Evolutionary conservation across 352 stramenopile genomes (phyloP), one percentile per base, ranked within the genome.

Genomic region (Pythium biforme): DNA sequence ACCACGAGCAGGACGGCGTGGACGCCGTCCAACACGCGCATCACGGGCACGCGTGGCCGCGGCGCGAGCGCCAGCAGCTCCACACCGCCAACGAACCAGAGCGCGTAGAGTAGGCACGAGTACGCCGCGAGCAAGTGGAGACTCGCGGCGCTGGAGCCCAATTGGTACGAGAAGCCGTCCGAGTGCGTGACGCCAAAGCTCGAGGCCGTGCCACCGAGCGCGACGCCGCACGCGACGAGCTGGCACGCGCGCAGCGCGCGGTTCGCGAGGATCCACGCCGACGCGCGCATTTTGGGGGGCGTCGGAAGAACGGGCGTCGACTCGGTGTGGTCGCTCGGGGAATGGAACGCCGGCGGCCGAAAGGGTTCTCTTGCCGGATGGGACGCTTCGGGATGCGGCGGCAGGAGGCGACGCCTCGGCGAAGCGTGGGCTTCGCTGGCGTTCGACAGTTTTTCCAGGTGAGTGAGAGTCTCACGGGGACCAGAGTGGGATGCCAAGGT

Each of bases 161-260:
- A 31, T 5, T 47, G 55, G 31, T 63, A 63, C 1, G 55, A 63
- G 31, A 52, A 41, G 9, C 25, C 19, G 43, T 63, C 25, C 31
- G 55, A 40, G 55, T 63, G 20, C 17, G 40, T 63, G 27, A 43
- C 34, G 26, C 29, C 45, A 25, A 63, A 63, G 26, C 39, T 43
- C 31, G 45, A 17, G 39, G 33, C 45, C 11, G 27, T 34, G 15
- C 33, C 27, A 4, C 41, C 27, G 8, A 66, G 23, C 10, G 59
- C 37, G 17, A 54, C 25, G 59, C 40, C 50, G 22, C 31, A 48
- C 1, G 53, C 23, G n/a, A 61, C 47, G 43, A 66, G 53, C 50
- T 62, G 59, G 4, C 29, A 19, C n/a, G 27, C 55, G 23, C 48
- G 52, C 43, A 66, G 25, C 33, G 37, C 33, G 45, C 34, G 22